phyloP scores from a whole-genome alignment of 2,329 filamentous ascomycete species.

The Blastomyces percursus region DNA sequence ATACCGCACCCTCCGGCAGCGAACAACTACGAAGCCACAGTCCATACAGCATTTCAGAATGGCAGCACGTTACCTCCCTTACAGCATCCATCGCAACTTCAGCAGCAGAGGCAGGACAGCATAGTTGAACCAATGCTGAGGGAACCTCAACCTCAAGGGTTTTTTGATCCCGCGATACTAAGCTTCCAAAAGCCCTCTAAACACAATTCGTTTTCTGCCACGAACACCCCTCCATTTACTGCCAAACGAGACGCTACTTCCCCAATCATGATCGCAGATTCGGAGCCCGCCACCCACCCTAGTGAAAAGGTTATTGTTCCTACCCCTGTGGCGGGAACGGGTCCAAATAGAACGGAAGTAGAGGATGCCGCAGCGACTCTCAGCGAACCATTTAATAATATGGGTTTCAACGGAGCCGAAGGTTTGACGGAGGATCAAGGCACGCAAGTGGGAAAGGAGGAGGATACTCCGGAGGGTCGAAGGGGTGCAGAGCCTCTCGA shows the following conservation, averaged over 20 bases:
- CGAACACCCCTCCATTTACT: constrained; percentile 3
- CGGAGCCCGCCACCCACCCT: constrained; percentile 16
- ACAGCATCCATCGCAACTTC: constrained; percentile 8
- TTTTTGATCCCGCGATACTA: constrained; percentile 74
- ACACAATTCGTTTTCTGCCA: constrained; percentile 12
- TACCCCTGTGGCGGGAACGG: constrained; percentile 1
- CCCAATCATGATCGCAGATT: constrained; percentile 24
- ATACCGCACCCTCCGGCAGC: constrained; percentile 5
- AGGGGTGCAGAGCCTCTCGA: constrained; percentile 18
- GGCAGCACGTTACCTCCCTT: background rate
- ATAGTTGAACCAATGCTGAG: constrained; percentile 14
- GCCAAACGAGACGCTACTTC: constrained; percentile 15
- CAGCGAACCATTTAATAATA: constrained; percentile 36
- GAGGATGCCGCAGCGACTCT: constrained; percentile 28
- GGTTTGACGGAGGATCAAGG: constrained; percentile 9
- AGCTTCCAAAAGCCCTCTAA: constrained; percentile 45
- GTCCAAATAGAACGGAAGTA: background rate
- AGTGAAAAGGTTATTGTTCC: constrained; percentile 11
- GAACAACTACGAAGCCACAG: background rate
- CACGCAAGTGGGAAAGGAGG: constrained; percentile 14
- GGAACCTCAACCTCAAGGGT: constrained; percentile 33
- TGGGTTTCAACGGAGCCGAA: constrained; percentile 21
- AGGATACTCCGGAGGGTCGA: constrained; percentile 14
- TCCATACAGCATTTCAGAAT: background rate
- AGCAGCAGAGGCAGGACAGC: constrained; percentile 11